These are phyloP conservation scores for Sungouiella blattae DNA, from an alignment of 805 yeast species.

Conservation along the genomic window DNA sequence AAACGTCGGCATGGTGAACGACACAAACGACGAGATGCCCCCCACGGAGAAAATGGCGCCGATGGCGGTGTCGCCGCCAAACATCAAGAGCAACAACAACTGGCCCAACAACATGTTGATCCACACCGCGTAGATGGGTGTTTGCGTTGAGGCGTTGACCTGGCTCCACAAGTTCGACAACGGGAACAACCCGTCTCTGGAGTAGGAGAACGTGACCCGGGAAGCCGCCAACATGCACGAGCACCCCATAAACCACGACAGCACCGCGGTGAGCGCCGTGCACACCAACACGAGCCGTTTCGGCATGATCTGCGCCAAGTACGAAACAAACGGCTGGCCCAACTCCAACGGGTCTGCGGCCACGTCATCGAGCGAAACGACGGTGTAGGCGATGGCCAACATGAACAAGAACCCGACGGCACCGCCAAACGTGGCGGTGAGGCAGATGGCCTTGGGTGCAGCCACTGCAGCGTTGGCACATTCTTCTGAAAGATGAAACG, in stretches of 20 bases:
- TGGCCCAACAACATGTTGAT: slow-evolving; percentile 53
- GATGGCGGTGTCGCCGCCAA: slow-evolving; percentile 64
- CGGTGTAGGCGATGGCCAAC: slow-evolving; percentile 59
- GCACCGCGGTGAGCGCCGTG: slow-evolving; percentile 40
- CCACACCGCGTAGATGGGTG: slow-evolving; percentile 67
- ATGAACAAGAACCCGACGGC: slow-evolving; percentile 53
- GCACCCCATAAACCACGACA: slow-evolving; percentile 50
- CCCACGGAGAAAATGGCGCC: slow-evolving; percentile 73
- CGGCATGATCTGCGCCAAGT: slow-evolving; percentile 46
- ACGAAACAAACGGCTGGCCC: slow-evolving; percentile 61
- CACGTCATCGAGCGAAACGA: slow-evolving; percentile 46
- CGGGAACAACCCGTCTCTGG: slow-evolving; percentile 69
- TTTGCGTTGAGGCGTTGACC: slow-evolving; percentile 50
- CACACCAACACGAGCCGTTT: slow-evolving; percentile 40
- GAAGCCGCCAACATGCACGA: slow-evolving; percentile 65
- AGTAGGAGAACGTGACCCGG: slow-evolving; percentile 62
- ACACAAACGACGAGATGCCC: slow-evolving; percentile 64
- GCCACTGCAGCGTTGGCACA: slow-evolving; percentile 60
- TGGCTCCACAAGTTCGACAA: slow-evolving; percentile 45
- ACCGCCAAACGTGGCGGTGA: slow-evolving; percentile 56
- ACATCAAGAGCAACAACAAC: slow-evolving; percentile 51
- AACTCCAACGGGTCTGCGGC: slow-evolving; percentile 45
- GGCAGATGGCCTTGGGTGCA: slow-evolving; percentile 64
- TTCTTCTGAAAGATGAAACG: slow-evolving; percentile 74
- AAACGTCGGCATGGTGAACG: slow-evolving; percentile 62